Conservation (phyloP, 1,139 yeast genomes). For the Suhomyces taliae region DNA sequence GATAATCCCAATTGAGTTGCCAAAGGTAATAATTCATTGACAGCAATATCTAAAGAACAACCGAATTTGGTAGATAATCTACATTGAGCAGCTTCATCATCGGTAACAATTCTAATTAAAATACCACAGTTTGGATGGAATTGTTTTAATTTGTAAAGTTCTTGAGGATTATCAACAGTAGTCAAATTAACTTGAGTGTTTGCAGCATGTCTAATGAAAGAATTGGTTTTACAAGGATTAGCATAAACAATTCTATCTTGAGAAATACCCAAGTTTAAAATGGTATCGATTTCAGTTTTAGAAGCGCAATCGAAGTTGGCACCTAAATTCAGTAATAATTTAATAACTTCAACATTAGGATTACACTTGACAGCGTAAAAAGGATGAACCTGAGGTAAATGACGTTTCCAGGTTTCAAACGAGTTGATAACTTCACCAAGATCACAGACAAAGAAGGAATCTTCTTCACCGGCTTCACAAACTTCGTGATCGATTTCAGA, state of each 20-base stretch:
- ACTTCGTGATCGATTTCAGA: conserved; percentile 52
- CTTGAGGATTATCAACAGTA: conserved; percentile 89
- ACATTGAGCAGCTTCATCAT: conserved; percentile 86
- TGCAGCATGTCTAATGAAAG: conserved; percentile 73
- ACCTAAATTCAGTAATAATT: conserved; percentile 58
- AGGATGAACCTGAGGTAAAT: conserved; percentile 77
- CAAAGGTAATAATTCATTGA: conserved; percentile 52
- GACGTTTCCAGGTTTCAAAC: conserved; percentile 56
- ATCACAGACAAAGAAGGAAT: conserved; percentile 88
- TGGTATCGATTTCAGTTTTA: conserved; percentile 71
- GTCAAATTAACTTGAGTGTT: conserved; percentile 60
- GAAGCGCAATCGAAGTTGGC: conserved; percentile 94
- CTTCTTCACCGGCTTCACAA: conserved; percentile 78
- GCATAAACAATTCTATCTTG: conserved; percentile 81
- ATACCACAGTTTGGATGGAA: conserved; percentile 70
- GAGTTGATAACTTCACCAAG: conserved; percentile 68
- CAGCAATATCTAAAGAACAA: conserved; percentile 60
- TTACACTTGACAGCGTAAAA: conserved; percentile 95
- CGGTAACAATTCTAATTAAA: conserved; percentile 81
- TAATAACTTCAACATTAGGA: conserved; percentile 63
- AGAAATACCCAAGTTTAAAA: conserved; percentile 61
- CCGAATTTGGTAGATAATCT: conserved; percentile 90
- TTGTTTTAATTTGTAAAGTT: conserved; percentile 68
- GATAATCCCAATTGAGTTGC: conserved; percentile 64
- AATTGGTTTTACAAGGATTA: conserved; percentile 87